Base-by-base conservation (phyloP, 768 basidiomycete species). In the Lactarius trivialis region DNA sequence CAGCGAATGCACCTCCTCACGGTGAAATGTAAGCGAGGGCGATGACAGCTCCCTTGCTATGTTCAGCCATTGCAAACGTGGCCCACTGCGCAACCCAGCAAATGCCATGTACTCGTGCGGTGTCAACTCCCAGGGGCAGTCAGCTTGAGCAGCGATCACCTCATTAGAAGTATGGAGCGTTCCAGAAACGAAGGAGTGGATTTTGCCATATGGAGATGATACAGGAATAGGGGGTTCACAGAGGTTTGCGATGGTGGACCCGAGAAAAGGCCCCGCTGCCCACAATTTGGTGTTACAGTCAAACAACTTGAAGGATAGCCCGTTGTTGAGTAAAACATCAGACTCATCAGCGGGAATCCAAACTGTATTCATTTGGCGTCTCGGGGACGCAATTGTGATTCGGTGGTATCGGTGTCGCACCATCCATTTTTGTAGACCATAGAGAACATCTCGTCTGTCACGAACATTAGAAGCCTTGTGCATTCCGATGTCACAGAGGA, bases 31-130 rank as follows among this genome's bases (percentile, higher is more conserved):
- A 55, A 84, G 61, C 0, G 68, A 65, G n/a, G 73, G 71, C n/a
- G 72, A 71, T 4, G 73, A 71, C 28, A 83, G 65, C 59, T 79
- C 80, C 21, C 43, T 45, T 45, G 43, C n/a, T 12, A 45, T 45
- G 43, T 24, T 45, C 1, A 45, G 43, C 43, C 80, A 82, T 55
- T 82, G 81, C 0, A 83, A 62, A 1, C 58, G 67, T 0, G 71
- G 58, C 0, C 82, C 82, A 41, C 76, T 74, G 9, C 82, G 78
- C 30, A 83, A 62, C 55, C 73, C 70, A 19, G 75, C 76, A 54
- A 82, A 83, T 0, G 77, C 73, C 17, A 76, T 70, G 36, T 72
- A 78, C 62, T 83, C 81, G 32, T 83, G 79, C 1, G 79, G 63
- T 8, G 65, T 73, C 24, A 83, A 69, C 4, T 75, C 70, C 26